phyloP scores from a whole-genome alignment of 495 filamentous ascomycete species.

The Aspergillus asperescens region DNA sequence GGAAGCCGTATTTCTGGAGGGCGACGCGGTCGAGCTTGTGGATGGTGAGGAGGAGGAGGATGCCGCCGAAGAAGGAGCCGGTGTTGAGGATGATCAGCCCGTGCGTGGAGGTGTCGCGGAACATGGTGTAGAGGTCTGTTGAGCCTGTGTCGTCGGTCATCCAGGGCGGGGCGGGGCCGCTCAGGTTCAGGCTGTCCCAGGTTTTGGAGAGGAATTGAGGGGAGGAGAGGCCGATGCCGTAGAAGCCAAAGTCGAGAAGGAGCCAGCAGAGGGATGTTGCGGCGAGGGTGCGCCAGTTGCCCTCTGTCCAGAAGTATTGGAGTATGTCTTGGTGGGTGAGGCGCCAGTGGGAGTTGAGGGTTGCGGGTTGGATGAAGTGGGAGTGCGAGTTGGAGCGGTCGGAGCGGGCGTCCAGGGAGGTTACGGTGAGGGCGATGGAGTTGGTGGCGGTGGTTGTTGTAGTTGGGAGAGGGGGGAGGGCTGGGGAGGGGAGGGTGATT shows the following conservation, averaged over 20 bases:
- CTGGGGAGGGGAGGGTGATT: conserved; percentile 18
- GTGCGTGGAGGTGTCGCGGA: conserved; percentile 35
- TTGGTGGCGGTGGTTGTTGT: conserved; percentile 3
- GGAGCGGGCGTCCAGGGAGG: background rate
- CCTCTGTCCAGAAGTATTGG: conserved; percentile 46
- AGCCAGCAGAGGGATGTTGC: conserved; percentile 49
- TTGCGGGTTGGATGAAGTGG: conserved; percentile 30
- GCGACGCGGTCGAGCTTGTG: conserved; percentile 44
- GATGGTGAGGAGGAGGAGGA: conserved; percentile 40
- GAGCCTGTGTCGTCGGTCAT: conserved; percentile 29
- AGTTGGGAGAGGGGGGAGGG: conserved; percentile 14
- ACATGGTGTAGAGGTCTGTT: conserved; percentile 36
- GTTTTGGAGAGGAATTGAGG: conserved; percentile 40
- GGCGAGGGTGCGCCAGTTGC: conserved; percentile 48
- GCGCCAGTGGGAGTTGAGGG: conserved; percentile 42
- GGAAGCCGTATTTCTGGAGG: conserved; percentile 46
- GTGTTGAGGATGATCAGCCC: conserved; percentile 40
- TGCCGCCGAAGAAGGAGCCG: conserved; percentile 43
- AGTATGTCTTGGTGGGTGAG: conserved; percentile 38
- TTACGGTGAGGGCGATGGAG: conserved; percentile 23
- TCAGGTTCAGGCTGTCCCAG: conserved; percentile 36
- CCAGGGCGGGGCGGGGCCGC: conserved; percentile 31
- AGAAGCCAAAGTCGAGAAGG: conserved; percentile 53
- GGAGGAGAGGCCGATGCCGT: conserved; percentile 49
- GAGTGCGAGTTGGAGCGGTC: too few species aligned